Base-by-base conservation (phyloP, 441 rosid species). In the Aleurites moluccanus region DNA sequence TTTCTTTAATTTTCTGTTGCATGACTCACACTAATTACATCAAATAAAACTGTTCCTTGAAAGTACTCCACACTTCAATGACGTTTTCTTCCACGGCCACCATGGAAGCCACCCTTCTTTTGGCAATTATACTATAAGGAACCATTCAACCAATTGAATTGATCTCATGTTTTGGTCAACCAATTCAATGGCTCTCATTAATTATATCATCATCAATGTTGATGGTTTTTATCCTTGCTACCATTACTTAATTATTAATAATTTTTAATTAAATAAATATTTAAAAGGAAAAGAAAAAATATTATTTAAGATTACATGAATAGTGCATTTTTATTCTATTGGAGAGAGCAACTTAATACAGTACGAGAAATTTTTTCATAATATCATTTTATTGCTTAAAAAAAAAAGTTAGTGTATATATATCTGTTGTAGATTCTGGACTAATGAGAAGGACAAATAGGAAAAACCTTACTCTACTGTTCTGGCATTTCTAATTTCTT, bases 361-460 rank as follows among this genome's bases (percentile, higher is more conserved):
- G 1, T 38, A 6, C 0, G 2, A 38, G 0, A 38, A 35, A 35
- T 4, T 3, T 0, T 0, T 0, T 38, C 33, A 0, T 6, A 9
- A 38, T 38, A 6, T 6, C 40, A 35, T 6, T 2, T 5, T 38
- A 38, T 0, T 38, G 6, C 6, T 5, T 15, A 30, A 59, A 59
- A 35, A 38, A 66, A 75, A 75, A 3, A 52, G 73, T 75, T 20
- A 82, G 83, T 69, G 65, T 60, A 28, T 68, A 21, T 64, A 50
- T 76, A 69, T 67, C 75, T 75, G 72, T 66, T 75, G 49, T 61
- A 83, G 88, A 89, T 85, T 85, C 93, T 82, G 68, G 47, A 68
- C 75, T 73, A 80, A 57, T 64, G 49, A 68, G 86, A 80, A 82
- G 67, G 97, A 89, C 94, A 87, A 86, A 80, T 64, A 63, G 78